Base-by-base conservation (phyloP, 345 rosid species). In the Populus pruinosa region DNA sequence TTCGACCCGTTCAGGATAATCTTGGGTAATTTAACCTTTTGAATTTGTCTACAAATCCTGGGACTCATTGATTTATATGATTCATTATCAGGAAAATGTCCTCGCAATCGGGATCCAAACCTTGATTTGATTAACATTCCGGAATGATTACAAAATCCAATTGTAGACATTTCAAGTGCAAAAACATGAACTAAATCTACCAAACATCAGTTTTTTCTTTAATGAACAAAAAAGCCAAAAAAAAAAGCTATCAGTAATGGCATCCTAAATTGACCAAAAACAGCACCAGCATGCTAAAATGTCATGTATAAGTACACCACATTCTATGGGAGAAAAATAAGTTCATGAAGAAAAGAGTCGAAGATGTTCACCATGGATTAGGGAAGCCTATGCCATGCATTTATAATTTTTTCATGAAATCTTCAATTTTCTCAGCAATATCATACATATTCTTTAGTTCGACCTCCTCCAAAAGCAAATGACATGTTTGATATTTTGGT, bases 391-490 rank as follows among this genome's bases (percentile, higher is more conserved):
- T 18, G 18, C 68, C 23, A 75, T 69, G 68, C 62, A 80, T 35
- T 88, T 81, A 85, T 59, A 88, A 43, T 67, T 83, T 88, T 86
- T 85, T 88, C 93, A 91, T 87, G 44, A 87, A 72, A 66, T 70
- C 85, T 74, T 90, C 92, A 59, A 94, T 87, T 84, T 81, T 88
- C 80, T 88, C 87, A 18, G 81, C 89, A 5, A 89, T 88, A 82
- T 79, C 88, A 41, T 41, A 41, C 47, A 41, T 41, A 12, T 41
- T 41, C 12, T 41, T 41, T 3, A 41, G 44, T 2, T 41, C 2
- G 44, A 10, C 44, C 44, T 41, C 3, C 44, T 41, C 44, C 13
- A 41, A 41, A 41, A 41, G 44, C 44, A 41, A 41, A 10, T 41
- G 44, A 10, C 10, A 41, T 41, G 44, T 41, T 36, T 41, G 44